Conservation (phyloP, 768 basidiomycete genomes). For the Lactifluus piperatus region DNA sequence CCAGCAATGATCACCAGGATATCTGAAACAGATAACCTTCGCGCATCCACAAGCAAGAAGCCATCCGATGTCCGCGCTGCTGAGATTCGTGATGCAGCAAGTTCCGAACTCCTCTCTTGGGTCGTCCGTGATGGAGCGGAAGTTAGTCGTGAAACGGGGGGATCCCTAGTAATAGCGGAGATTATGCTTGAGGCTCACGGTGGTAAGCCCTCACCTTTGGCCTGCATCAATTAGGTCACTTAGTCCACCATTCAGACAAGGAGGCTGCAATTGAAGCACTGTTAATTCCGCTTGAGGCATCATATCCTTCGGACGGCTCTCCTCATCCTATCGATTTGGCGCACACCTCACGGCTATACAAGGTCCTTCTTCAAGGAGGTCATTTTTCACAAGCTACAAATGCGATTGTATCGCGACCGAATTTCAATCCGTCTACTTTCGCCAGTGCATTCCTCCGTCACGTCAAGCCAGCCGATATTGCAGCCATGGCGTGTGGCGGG, state of each 20-base stretch:
- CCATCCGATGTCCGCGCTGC: conserved; percentile 47
- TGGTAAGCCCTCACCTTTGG: conserved; percentile 40
- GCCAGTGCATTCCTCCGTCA: conserved; percentile 47
- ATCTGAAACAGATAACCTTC: conserved; percentile 61
- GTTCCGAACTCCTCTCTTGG: conserved; percentile 64
- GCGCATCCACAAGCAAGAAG: conserved; percentile 81
- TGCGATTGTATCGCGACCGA: conserved; percentile 40
- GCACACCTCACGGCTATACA: conserved; percentile 78
- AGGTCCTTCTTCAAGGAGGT: conserved; percentile 83
- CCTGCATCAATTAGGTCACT: not conserved
- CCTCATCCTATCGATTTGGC: conserved; percentile 74
- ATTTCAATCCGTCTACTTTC: conserved; percentile 53
- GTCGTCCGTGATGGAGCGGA: conserved; percentile 52
- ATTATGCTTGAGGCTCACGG: conserved; percentile 81
- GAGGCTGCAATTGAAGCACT: conserved; percentile 50
- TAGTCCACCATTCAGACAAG: conserved; percentile 48
- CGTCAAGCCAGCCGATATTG: conserved; percentile 43
- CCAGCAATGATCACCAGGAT: conserved; percentile 67
- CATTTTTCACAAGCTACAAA: conserved; percentile 65
- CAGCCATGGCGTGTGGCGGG: conserved; percentile 49
- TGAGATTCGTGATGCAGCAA: conserved; percentile 69
- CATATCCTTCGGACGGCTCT: conserved; percentile 48
- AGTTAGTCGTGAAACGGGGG: conserved; percentile 66
- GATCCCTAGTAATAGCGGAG: conserved; percentile 70
- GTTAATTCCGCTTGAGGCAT: conserved; percentile 42